Conservation (phyloP, 208 protist genomes). For the Acanthamoeba healyi region DNA sequence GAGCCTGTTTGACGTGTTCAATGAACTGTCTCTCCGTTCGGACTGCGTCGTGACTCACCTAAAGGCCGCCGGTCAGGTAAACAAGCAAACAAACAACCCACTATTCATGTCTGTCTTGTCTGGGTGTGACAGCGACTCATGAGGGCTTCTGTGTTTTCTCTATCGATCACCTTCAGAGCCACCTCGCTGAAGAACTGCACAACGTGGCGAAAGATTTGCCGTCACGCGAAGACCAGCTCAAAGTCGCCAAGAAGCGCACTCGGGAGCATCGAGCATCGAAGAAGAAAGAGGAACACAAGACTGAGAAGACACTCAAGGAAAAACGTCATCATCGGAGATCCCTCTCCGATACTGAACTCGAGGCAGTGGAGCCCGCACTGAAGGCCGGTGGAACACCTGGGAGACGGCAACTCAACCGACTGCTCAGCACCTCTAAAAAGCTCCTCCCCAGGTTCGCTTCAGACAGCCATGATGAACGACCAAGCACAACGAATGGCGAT, state of each 20-base stretch:
- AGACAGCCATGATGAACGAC: not conserved
- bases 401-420: conserved; percentile 29
- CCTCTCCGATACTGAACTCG: conserved; percentile 9
- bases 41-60: not conserved
- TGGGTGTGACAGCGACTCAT: not conserved
- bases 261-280: not conserved
- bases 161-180: not conserved
- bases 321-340: not conserved
- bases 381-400: not conserved
- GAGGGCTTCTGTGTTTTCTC: not conserved
- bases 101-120: not conserved
- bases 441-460: conserved; percentile 15
- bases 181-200: not conserved
- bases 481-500: not conserved
- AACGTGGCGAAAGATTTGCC: not conserved
- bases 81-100: not conserved
- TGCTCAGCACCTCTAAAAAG: conserved; percentile 40
- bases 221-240: conserved; percentile 7
- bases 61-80: not conserved
- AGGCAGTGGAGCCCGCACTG: not conserved
- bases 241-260: conserved; percentile 22
- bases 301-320: not conserved
- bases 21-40: not conserved
- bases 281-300: not conserved
- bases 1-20: conserved; percentile 5